Conservation (phyloP, 495 filamentous ascomycete species). For the Neurospora sp. region DNA sequence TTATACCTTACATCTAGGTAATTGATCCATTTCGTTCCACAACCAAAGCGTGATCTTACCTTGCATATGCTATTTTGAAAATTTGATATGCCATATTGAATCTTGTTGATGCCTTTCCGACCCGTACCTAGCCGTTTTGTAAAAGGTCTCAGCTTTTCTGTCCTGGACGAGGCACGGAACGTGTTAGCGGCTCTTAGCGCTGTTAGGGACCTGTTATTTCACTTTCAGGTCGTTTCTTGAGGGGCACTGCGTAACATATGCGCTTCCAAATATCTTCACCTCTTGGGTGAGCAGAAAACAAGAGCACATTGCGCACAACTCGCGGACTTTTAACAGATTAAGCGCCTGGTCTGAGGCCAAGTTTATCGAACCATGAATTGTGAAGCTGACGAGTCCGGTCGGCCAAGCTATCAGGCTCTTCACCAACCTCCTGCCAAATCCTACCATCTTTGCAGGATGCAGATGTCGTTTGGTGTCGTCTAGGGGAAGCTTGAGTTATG, state of each 20-base stretch:
- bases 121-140: too few relatives aligned
- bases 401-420: neutral
- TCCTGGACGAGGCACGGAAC: neutral
- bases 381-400: neutral
- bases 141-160: too few relatives aligned
- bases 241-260: neutral
- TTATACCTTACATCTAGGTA: too few relatives aligned
- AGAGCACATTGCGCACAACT: neutral
- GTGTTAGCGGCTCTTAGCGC: neutral
- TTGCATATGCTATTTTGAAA: too few relatives aligned
- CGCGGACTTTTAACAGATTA: neutral
- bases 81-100: too few relatives aligned
- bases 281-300: neutral
- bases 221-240: neutral
- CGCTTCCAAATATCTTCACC: neutral
- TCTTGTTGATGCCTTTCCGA: too few relatives aligned
- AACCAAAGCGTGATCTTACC: too few relatives aligned
- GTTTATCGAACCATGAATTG: neutral
- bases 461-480: neutral
- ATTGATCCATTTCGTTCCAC: too few relatives aligned
- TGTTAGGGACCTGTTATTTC: neutral
- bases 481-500: neutral
- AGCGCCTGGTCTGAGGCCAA: neutral
- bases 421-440: neutral
- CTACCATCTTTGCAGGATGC: neutral